A percentile compares a stretch with the other conserved stretches of the same genome.
Evolutionary conservation across 495 filamentous ascomycete genomes (phyloP).

Genomic region (Apodospora peruviana): DNA sequence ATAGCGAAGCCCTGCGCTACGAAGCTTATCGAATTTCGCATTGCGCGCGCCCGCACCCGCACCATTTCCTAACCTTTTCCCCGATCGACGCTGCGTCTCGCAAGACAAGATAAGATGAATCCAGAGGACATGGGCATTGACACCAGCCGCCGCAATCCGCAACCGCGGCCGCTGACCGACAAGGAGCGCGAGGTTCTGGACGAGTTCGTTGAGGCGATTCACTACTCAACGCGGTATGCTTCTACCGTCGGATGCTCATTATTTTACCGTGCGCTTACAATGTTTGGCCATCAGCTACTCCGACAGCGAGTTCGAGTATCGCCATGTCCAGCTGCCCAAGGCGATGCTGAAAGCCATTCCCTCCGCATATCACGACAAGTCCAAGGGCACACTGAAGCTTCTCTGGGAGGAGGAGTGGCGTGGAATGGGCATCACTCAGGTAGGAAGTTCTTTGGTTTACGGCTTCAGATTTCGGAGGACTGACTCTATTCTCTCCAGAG

Average conservation of each 20-base stretch:
- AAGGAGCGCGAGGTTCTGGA: slow-evolving; percentile 75
- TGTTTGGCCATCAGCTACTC: slow-evolving; percentile 56
- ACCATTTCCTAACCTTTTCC: not conserved
- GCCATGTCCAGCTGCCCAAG: slow-evolving; percentile 95
- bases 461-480: not conserved
- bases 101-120: slow-evolving; percentile 12
- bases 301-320: slow-evolving; percentile 86
- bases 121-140: slow-evolving; percentile 60
- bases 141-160: slow-evolving; percentile 72
- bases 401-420: slow-evolving; percentile 99
- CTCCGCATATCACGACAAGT: slow-evolving; percentile 85
- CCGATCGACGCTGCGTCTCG: not conserved
- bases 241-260: too few relatives aligned
- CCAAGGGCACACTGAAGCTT: slow-evolving; percentile 89
- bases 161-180: slow-evolving; percentile 74
- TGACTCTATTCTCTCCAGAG: slow-evolving; percentile 51
- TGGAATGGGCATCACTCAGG: slow-evolving; percentile 92
- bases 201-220: slow-evolving; percentile 86
- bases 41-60: not conserved
- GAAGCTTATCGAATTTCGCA: too few relatives aligned
- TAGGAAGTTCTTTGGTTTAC: slow-evolving; percentile 28
- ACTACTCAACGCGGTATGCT: slow-evolving; percentile 86
- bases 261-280: not conserved
- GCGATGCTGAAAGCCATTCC: slow-evolving; percentile 97
- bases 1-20: too few relatives aligned